Conservation (phyloP, 116 monocot genomes). For the Dioscorea cayenensis region DNA sequence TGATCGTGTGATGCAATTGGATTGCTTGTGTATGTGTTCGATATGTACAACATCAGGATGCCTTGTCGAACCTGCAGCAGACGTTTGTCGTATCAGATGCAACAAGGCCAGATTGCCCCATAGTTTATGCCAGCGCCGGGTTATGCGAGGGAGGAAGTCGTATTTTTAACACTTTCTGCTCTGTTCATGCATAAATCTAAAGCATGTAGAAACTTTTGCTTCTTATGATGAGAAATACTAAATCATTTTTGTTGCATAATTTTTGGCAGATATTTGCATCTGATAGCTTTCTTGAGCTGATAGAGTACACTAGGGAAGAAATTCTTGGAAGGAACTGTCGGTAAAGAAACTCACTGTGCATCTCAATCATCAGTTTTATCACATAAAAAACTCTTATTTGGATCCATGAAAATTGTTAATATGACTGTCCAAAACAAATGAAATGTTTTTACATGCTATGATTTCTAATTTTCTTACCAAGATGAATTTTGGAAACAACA, state of each 20-base stretch:
- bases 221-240: background rate
- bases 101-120: slow-evolving; percentile 73
- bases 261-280: slow-evolving; percentile 85
- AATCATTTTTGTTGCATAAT: background rate
- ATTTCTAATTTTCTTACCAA: too few relatives aligned
- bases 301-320: slow-evolving; percentile 86
- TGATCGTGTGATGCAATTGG: too few relatives aligned
- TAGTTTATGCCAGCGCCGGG: slow-evolving; percentile 80
- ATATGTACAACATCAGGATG: slow-evolving; percentile 31
- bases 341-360: slow-evolving; percentile 24
- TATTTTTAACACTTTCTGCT: slow-evolving; percentile 4
- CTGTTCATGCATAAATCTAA: background rate
- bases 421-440: too few relatives aligned
- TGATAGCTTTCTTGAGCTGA: slow-evolving; percentile 93
- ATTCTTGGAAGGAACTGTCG: slow-evolving; percentile 91
- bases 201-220: background rate
- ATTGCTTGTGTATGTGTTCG: too few relatives aligned
- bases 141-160: slow-evolving; percentile 64
- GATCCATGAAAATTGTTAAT: too few relatives aligned
- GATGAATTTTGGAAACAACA: too few relatives aligned
- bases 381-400: background rate
- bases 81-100: slow-evolving; percentile 95
- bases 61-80: slow-evolving; percentile 70
- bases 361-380: slow-evolving; percentile 2
- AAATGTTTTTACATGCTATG: too few relatives aligned